These are phyloP conservation scores for Tolypocladium amazonense DNA, from an alignment of 2,329 filamentous ascomycete species.

Conservation along the genomic window DNA sequence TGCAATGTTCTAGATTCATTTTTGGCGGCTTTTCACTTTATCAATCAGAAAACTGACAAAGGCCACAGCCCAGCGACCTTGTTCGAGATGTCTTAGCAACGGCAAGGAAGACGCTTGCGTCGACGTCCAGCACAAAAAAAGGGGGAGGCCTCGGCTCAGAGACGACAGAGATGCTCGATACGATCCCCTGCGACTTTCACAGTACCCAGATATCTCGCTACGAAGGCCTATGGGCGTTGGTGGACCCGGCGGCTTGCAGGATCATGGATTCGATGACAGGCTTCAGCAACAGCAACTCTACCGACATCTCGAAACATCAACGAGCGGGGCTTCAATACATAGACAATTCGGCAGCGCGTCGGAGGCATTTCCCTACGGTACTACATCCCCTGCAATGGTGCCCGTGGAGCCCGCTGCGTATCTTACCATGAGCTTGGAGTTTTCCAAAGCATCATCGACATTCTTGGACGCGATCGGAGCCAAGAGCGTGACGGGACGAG, in stretches of 20 bases:
- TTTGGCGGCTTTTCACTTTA: background rate
- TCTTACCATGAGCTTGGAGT: slow-evolving; percentile 46
- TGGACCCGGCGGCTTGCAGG: slow-evolving; percentile 30
- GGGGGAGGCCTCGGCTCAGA: slow-evolving; percentile 65
- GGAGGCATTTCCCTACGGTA: slow-evolving; percentile 40
- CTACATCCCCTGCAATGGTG: slow-evolving; percentile 29
- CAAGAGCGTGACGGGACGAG: slow-evolving; percentile 34
- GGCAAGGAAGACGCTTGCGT: slow-evolving; percentile 73
- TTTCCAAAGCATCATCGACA: slow-evolving; percentile 43
- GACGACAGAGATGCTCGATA: slow-evolving; percentile 57
- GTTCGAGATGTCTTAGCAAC: slow-evolving; percentile 65
- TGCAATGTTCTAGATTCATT: background rate
- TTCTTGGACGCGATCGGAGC: slow-evolving; percentile 47
- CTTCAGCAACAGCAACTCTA: slow-evolving; percentile 37
- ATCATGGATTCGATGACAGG: slow-evolving; percentile 34
- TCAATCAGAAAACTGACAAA: slow-evolving; percentile 19
- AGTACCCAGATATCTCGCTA: slow-evolving; percentile 31
- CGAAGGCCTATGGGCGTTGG: slow-evolving; percentile 43
- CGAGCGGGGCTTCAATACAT: slow-evolving; percentile 33
- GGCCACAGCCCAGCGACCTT: slow-evolving; percentile 58
- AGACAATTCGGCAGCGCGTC: slow-evolving; percentile 39
- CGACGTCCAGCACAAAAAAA: slow-evolving; percentile 79
- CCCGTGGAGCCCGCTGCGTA: slow-evolving; percentile 43
- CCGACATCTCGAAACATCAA: slow-evolving; percentile 43
- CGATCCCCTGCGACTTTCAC: slow-evolving; percentile 37